These are phyloP conservation scores for Pistacia integerrima DNA, from an alignment of 345 rosid genomes.

Conservation along the genomic window DNA sequence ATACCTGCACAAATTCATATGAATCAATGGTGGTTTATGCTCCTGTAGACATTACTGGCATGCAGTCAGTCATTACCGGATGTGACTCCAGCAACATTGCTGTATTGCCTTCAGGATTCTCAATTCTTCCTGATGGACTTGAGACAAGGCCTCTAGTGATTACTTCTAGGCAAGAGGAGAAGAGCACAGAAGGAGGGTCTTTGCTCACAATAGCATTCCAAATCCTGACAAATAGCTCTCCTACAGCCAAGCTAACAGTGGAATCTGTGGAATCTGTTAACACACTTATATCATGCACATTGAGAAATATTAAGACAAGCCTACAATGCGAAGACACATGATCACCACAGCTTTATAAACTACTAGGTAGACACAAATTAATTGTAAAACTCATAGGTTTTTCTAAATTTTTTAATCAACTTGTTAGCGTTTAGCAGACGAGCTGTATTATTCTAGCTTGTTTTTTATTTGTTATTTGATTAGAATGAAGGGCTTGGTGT, in stretches of 20 bases:
- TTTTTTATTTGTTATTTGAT: constrained; percentile 26
- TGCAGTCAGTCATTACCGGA: constrained; percentile 85
- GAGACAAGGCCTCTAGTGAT: constrained; percentile 90
- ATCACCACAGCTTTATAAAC: constrained; percentile 17
- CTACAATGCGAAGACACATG: constrained; percentile 83
- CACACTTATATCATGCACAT: constrained; percentile 74
- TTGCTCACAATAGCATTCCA: constrained; percentile 85
- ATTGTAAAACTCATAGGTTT: constrained; percentile 35
- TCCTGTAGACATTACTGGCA: constrained; percentile 71
- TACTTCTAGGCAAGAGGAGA: constrained; percentile 79
- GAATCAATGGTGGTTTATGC: constrained; percentile 89
- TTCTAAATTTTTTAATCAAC: neutral
- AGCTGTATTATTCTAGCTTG: constrained; percentile 27
- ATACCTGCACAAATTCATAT: constrained; percentile 75
- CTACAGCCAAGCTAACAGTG: constrained; percentile 62
- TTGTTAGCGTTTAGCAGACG: constrained; percentile 6
- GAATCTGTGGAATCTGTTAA: constrained; percentile 87
- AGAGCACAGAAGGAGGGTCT: constrained; percentile 81
- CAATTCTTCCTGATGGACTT: constrained; percentile 83
- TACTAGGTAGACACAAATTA: constrained; percentile 28
- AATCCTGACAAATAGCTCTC: constrained; percentile 63
- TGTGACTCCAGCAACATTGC: constrained; percentile 88
- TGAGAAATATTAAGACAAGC: constrained; percentile 75
- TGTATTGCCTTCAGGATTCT: constrained; percentile 88
- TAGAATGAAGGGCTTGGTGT: constrained; percentile 10